Evolutionary conservation across 2,329 filamentous ascomycete genomes (phyloP), one percentile per base, ranked within the genome.

Genomic region (Triangularia setosa): DNA sequence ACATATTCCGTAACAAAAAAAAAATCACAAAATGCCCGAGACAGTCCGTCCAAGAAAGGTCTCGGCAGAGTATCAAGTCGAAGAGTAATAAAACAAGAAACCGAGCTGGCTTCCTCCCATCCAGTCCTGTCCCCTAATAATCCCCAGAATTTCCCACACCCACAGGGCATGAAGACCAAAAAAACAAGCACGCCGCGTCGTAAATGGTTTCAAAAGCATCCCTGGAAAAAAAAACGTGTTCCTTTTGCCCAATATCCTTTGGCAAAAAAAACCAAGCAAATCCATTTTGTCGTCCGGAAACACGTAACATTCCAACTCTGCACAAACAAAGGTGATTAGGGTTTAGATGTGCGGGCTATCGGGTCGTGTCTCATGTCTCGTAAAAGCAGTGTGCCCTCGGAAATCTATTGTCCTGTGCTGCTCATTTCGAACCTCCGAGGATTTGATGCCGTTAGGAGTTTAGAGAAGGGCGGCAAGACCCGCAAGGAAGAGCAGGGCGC

Each of bases 381-480:
- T 72, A 64, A 61, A 69, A 65, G 67, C 67, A 62, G 62, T 65
- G 14, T 57, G 44, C 60, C 61, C 62, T 24, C 30, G 25, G 35
- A 60, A 62, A 60, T 30, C 48, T 53, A 24, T 54, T 61, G 65
- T 66, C 58, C 60, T 60, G 60, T 33, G 27, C 11, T 54, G 44
- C 35, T 30, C 62, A 54, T 64, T 35, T 63, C 48, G 61, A 40
- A 58, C 48, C 62, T 57, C 63, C 55, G 64, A 61, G 66, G 27
- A 48, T 56, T 62, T 58, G 33, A 55, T 67, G 69, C 69, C 52
- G 60, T 69, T 63, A 63, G 55, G 69, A 71, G 70, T 63, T 68
- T 71, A 74, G 69, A 73, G 69, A 63, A 74, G 71, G 40, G 68
- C 67, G 30, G 65, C 69, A 44, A 73, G 18, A 62, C 68, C 73